Percentiles rank a stretch among this genome's conserved stretches.
These are phyloP conservation scores for Rosellinia necatrix DNA, from an alignment of 2,329 filamentous ascomycete species.

Conservation along the genomic window DNA sequence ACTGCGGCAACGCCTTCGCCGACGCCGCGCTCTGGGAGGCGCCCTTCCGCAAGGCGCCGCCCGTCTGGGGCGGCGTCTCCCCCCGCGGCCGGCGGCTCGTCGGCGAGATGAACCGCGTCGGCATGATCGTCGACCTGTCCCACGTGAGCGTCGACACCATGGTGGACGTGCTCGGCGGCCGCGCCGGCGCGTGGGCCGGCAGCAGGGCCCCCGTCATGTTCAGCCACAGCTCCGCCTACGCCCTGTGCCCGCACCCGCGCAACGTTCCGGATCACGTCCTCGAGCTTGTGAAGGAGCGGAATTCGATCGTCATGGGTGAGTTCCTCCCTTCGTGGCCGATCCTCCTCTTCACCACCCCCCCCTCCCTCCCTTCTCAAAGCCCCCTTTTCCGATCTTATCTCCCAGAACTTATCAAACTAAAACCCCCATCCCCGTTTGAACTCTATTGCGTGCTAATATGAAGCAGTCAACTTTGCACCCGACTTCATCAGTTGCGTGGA, in stretches of 20 bases:
- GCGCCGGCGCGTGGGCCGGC: constrained; percentile 62
- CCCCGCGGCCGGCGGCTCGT: constrained; percentile 70
- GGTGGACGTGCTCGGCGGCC: constrained; percentile 75
- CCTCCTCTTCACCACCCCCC: not conserved
- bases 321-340: too few relatives aligned
- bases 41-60: constrained; percentile 55
- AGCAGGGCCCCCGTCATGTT: constrained; percentile 85
- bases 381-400: not conserved
- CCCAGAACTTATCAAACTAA: not conserved
- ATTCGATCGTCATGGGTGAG: constrained; percentile 75
- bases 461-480: constrained; percentile 75
- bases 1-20: constrained; percentile 88
- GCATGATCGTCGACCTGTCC: constrained; percentile 90
- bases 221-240: constrained; percentile 82
- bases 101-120: constrained; percentile 89
- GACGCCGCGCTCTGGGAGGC: constrained; percentile 75
- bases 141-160: constrained; percentile 81
- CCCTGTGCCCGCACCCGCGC: constrained; percentile 82
- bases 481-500: constrained; percentile 79
- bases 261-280: constrained; percentile 89
- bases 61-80: constrained; percentile 75
- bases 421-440: too few relatives aligned
- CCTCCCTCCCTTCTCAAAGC: not conserved
- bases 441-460: constrained; percentile 5
- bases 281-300: constrained; percentile 71